Base-by-base conservation (phyloP, 1,284 basidiomycete genomes). In the Phellopilus nigrolimitatus region DNA sequence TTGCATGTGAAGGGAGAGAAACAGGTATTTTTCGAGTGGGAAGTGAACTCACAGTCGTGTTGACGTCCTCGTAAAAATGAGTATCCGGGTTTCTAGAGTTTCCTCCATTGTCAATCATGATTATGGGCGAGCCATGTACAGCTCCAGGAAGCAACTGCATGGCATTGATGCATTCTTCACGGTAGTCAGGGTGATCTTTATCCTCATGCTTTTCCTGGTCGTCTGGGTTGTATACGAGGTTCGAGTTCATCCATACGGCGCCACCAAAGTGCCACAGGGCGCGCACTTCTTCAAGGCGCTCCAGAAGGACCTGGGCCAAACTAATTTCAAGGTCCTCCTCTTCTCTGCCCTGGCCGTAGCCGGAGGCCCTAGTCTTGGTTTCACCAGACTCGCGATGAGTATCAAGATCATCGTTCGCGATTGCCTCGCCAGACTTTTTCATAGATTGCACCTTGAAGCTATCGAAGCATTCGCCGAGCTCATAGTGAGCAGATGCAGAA, bases 171-270 rank as follows among this genome's bases (percentile, higher is more conserved):
- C 28, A n/a, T n/a, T 27, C 46, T 22, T 22, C 36, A 27, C 15
- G 19, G 15, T 9, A 36, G 15, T 25, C 37, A 38, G n/a, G 12
- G 19, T 25, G 15, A 17, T n/a, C n/a, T 33, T 13, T n/a, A 15
- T 7, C 34, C 19, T n/a, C 13, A 27, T 37, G 19, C 21, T 17
- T 39, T 13, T 34, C 21, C 19, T 27, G 46, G 22, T 31, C 38
- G 38, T 33, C 42, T 10, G 50, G 50, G 43, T 25, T 17, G 44
- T 40, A 52, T 45, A 52, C 50, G 33, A 52, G 25, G n/a, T 33
- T 39, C 27, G 50, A 52, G 42, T 25, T 40, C 24, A 13, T 15
- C 50, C 43, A 52, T 7, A 40, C 40, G 36, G 21, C 42, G 22
- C 47, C 28, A 22, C 40, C 37, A 42, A 27, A 27, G 45, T n/a